Percentiles rank a stretch among this genome's conserved stretches.
Evolutionary conservation across 805 yeast species (phyloP).

Genomic region (Metschnikowia santaceciliae): DNA sequence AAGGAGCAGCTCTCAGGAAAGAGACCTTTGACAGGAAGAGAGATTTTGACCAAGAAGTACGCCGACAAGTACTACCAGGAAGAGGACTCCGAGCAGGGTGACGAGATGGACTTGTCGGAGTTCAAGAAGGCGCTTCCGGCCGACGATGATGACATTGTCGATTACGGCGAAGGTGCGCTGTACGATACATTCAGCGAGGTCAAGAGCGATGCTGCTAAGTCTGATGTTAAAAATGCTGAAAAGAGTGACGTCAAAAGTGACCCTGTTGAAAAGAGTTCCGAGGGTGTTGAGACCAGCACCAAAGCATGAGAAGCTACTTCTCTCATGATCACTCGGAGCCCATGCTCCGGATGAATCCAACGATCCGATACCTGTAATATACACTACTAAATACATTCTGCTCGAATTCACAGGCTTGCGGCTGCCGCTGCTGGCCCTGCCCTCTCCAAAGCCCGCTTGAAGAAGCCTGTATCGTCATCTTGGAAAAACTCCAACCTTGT

Average conservation of each 20-base stretch:
- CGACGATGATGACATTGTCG: conserved; percentile 49
- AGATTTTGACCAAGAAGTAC: conserved; percentile 59
- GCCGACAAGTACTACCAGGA: conserved; percentile 53
- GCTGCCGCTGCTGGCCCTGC: background rate
- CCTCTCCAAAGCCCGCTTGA: conserved; percentile 19
- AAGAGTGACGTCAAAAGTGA: background rate
- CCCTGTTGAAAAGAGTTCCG: conserved; percentile 1
- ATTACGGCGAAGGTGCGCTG: conserved; percentile 60
- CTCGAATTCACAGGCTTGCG: background rate
- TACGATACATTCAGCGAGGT: conserved; percentile 11
- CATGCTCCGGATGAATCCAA: conserved; percentile 4
- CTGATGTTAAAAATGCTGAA: background rate
- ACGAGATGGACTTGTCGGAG: conserved; percentile 54
- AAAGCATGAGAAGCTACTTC: conserved; percentile 3
- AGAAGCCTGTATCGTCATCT: conserved; percentile 34
- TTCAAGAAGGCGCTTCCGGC: conserved; percentile 55
- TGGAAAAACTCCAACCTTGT: conserved; percentile 30
- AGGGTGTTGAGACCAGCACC: conserved; percentile 2
- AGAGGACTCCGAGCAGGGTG: conserved; percentile 47
- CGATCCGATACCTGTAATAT: conserved; percentile 4
- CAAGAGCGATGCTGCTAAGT: conserved; percentile 1
- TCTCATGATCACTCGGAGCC: conserved; percentile 4
- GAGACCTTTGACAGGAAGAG: conserved; percentile 61
- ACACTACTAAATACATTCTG: background rate
- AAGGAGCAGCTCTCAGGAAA: conserved; percentile 36